Conservation (phyloP, 73 alveolate species). For the Symbiodinium natans region DNA sequence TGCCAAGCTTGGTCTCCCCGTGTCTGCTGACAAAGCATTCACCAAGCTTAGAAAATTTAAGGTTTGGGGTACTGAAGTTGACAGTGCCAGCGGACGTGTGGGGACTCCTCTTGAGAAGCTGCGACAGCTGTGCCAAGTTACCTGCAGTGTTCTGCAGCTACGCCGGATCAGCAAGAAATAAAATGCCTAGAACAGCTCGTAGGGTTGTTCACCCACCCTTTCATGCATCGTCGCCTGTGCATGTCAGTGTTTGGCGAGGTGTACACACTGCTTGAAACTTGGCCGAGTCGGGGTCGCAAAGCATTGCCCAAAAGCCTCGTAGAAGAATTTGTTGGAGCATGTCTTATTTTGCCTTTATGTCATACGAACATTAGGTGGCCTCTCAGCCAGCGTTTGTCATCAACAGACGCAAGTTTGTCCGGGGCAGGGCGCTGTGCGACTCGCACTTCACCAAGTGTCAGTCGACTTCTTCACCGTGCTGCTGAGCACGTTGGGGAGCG, state of each 20-base stretch:
- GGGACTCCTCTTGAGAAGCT: neutral
- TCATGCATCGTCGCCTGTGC: neutral
- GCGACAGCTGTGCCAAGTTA: neutral
- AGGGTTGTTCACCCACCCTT: neutral
- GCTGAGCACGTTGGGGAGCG: slow-evolving; percentile 14
- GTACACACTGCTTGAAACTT: neutral
- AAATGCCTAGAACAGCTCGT: neutral
- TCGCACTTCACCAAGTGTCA: neutral
- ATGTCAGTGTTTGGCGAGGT: neutral
- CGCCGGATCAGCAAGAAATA: neutral
- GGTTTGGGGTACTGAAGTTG: slow-evolving; percentile 4
- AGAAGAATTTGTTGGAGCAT: neutral
- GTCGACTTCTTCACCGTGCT: neutral
- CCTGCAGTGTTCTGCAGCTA: neutral
- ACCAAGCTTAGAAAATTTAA: neutral
- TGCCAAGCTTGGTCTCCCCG: neutral
- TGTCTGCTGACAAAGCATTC: neutral
- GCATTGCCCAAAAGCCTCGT: neutral
- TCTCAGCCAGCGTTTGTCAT: neutral
- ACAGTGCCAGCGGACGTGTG: neutral
- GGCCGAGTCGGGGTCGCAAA: neutral
- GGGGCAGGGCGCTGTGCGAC: neutral
- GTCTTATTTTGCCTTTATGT: neutral
- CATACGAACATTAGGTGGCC: slow-evolving; percentile 1
- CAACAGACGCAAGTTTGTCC: neutral